Evolutionary conservation across 306 rosid genomes (phyloP).

Genomic region (Acmispon strigosus): DNA sequence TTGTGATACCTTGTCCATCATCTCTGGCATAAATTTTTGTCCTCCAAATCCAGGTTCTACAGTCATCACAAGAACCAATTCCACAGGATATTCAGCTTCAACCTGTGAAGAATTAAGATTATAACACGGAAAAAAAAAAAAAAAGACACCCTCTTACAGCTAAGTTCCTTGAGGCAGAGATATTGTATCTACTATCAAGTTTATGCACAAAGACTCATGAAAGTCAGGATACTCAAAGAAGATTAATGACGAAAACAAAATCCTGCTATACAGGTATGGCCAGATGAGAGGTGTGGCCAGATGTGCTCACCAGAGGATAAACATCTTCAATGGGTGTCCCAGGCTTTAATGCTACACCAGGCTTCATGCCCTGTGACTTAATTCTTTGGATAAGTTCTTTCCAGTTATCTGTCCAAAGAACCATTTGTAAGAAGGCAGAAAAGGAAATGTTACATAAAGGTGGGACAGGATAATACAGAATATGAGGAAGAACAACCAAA

Average conservation of each 20-base stretch:
- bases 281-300: not conserved
- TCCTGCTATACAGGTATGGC: not conserved
- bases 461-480: not conserved
- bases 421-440: slow-evolving; percentile 7
- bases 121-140: not conserved
- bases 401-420: slow-evolving; percentile 67
- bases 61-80: slow-evolving; percentile 98
- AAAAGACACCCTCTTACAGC: not conserved
- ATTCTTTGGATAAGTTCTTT: slow-evolving; percentile 59
- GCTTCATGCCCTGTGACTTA: slow-evolving; percentile 69
- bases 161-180: not conserved
- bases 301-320: slow-evolving; percentile 66
- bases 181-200: not conserved
- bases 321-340: slow-evolving; percentile 78
- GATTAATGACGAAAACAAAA: not conserved
- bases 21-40: slow-evolving; percentile 88
- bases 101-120: slow-evolving; percentile 40
- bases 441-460: not conserved
- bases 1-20: slow-evolving; percentile 72
- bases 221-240: not conserved
- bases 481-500: not conserved
- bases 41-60: slow-evolving; percentile 99
- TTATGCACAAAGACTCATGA: not conserved
- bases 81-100: slow-evolving; percentile 82
- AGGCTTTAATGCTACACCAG: slow-evolving; percentile 83